Conservation (phyloP, 805 yeast genomes). For the Metschnikowia hibisci region DNA sequence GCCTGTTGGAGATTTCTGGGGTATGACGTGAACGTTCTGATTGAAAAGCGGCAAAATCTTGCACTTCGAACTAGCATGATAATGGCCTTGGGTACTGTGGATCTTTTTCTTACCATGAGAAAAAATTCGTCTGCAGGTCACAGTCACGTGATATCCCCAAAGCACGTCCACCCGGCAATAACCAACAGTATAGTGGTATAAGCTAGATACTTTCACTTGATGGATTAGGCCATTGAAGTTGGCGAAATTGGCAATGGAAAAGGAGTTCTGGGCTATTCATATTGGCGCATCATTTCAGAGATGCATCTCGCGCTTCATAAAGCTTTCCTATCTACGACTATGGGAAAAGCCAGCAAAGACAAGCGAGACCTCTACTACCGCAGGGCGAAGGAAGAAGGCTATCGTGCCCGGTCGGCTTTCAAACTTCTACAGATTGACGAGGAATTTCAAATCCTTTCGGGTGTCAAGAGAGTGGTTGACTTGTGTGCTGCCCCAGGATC, state of each 20-base stretch:
- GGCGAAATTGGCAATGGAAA: too few relatives aligned
- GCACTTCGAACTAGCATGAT: constrained; percentile 8
- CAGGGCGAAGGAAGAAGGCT: constrained; percentile 96
- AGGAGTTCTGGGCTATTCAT: too few relatives aligned
- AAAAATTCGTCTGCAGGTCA: background rate
- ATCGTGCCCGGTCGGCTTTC: constrained; percentile 96
- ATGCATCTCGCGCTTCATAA: constrained; percentile 3
- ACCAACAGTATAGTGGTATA: too few relatives aligned
- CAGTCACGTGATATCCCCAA: background rate
- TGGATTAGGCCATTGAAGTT: too few relatives aligned
- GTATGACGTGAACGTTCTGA: constrained; percentile 8
- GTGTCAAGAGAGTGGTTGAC: constrained; percentile 83
- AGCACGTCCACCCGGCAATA: too few relatives aligned
- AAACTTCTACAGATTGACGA: constrained; percentile 87
- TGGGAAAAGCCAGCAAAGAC: constrained; percentile 93
- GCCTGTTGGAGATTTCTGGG: constrained; percentile 1
- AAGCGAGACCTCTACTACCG: constrained; percentile 88
- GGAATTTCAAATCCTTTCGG: constrained; percentile 76
- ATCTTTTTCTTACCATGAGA: constrained; percentile 5
- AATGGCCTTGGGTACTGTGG: background rate
- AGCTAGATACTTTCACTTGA: too few relatives aligned
- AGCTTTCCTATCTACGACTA: constrained; percentile 3
- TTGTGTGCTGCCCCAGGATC: constrained; percentile 80
- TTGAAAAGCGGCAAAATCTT: constrained; percentile 5
- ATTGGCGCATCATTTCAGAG: constrained; percentile 1